A percentile compares a stretch with the other conserved stretches of the same genome.
These are phyloP conservation scores for Xylaria flabelliformis DNA, from an alignment of 495 filamentous ascomycete species.

Conservation along the genomic window DNA sequence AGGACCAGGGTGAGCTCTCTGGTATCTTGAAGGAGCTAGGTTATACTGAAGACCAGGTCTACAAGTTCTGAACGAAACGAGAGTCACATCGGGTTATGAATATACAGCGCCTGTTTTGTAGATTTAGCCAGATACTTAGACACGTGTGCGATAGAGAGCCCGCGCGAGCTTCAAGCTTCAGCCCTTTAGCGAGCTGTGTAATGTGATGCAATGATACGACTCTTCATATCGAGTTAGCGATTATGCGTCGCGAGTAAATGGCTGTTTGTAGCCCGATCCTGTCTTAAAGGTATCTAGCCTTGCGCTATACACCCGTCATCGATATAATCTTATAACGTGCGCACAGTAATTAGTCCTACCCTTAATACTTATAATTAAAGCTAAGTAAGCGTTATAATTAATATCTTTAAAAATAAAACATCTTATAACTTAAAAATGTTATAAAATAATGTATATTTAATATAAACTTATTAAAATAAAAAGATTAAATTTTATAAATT, in stretches of 20 bases:
- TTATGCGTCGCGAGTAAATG: background rate
- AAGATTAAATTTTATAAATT: no score
- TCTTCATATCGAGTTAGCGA: background rate
- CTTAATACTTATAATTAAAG: no score
- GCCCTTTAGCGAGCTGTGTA: background rate
- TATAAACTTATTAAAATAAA: no score
- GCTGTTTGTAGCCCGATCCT: background rate
- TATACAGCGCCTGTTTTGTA: background rate
- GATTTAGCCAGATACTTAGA: slow-evolving; percentile 14
- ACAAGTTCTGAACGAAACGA: slow-evolving; percentile 77
- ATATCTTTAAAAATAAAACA: no score
- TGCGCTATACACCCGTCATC: no score
- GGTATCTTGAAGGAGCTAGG: slow-evolving; percentile 89
- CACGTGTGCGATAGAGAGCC: slow-evolving; percentile 4
- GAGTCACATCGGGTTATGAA: background rate
- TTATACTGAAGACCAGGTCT: slow-evolving; percentile 92
- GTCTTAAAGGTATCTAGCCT: background rate
- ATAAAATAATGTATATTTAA: no score
- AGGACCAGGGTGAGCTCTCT: slow-evolving; percentile 88
- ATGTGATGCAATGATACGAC: slow-evolving; percentile 4
- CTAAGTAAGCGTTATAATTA: no score
- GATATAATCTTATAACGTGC: no score
- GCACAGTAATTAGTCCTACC: no score
- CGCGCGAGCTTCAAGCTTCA: background rate
- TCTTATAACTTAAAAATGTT: no score